Evolutionary conservation across 148 eudicot species (phyloP).

Genomic region (Cornus suecica): DNA sequence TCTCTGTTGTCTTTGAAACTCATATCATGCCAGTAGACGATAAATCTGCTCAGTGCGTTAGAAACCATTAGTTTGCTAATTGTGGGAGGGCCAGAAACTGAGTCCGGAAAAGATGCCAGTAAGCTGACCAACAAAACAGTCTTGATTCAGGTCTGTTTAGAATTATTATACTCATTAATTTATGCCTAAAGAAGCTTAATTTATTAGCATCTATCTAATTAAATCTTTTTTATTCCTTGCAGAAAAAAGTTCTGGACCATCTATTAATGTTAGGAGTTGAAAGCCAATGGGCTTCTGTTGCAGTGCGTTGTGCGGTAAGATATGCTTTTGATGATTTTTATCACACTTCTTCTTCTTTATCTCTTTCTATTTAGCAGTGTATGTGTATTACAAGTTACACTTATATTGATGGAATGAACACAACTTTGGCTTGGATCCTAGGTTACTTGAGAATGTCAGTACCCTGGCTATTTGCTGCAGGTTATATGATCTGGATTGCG

Average conservation of each 20-base stretch:
- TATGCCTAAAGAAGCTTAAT: background rate
- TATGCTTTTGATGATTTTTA: background rate
- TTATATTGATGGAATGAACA: background rate
- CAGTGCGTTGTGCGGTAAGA: slow-evolving; percentile 85
- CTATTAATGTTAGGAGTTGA: slow-evolving; percentile 91
- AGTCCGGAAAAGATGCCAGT: slow-evolving; percentile 60
- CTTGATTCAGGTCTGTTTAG: slow-evolving; percentile 81
- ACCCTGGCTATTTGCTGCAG: background rate
- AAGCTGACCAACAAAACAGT: slow-evolving; percentile 76
- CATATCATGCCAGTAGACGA: slow-evolving; percentile 78
- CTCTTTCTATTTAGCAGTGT: background rate
- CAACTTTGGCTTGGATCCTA: background rate
- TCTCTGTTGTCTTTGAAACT: slow-evolving; percentile 17
- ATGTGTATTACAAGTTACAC: background rate
- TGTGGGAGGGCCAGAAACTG: slow-evolving; percentile 53
- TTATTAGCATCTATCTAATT: slow-evolving; percentile 1
- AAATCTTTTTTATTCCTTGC: slow-evolving; percentile 19
- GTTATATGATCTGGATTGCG: background rate
- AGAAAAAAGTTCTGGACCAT: slow-evolving; percentile 79
- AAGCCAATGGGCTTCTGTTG: slow-evolving; percentile 96
- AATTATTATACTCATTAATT: background rate
- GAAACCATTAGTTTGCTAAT: slow-evolving; percentile 84
- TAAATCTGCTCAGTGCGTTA: slow-evolving; percentile 86
- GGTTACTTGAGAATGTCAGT: background rate
- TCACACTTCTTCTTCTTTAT: background rate